phyloP scores from a whole-genome alignment of 1,139 yeast genomes.

The Pneumocystis jirovecii region DNA sequence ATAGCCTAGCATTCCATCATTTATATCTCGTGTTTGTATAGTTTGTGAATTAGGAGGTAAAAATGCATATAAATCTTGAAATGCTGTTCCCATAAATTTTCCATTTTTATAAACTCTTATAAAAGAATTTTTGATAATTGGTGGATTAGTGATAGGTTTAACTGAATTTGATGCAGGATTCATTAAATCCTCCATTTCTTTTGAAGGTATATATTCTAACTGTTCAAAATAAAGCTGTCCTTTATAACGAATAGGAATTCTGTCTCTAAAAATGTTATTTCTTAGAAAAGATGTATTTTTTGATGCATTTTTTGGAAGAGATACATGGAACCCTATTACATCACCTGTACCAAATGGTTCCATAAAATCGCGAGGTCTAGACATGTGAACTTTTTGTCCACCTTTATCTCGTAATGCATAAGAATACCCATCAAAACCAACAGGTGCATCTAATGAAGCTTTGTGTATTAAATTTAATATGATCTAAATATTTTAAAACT shows the following conservation, averaged over 20 bases:
- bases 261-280: conserved; percentile 38
- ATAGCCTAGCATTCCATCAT: conserved; percentile 59
- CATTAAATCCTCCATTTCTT: conserved; percentile 57
- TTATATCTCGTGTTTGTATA: conserved; percentile 15
- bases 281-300: conserved; percentile 4
- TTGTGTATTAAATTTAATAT: neutral
- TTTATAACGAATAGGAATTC: conserved; percentile 74
- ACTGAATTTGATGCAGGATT: conserved; percentile 34
- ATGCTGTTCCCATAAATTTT: conserved; percentile 44
- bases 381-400: conserved; percentile 67
- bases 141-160: conserved; percentile 15
- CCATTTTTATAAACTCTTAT: conserved; percentile 71
- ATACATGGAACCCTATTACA: conserved; percentile 63
- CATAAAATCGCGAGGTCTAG: conserved; percentile 48
- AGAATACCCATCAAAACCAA: conserved; percentile 88
- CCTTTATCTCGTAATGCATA: conserved; percentile 72
- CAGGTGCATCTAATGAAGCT: conserved; percentile 85
- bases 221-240: conserved; percentile 71
- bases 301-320: conserved; percentile 36
- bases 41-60: conserved; percentile 50
- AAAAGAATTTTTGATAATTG: conserved; percentile 38
- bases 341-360: conserved; percentile 61
- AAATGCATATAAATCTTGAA: conserved; percentile 57
- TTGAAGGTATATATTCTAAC: conserved; percentile 66
- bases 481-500: neutral